Percentiles rank a stretch among this genome's conserved stretches.
phyloP scores from a whole-genome alignment of 768 basidiomycete genomes.

The Hemileccinum rubropunctum region DNA sequence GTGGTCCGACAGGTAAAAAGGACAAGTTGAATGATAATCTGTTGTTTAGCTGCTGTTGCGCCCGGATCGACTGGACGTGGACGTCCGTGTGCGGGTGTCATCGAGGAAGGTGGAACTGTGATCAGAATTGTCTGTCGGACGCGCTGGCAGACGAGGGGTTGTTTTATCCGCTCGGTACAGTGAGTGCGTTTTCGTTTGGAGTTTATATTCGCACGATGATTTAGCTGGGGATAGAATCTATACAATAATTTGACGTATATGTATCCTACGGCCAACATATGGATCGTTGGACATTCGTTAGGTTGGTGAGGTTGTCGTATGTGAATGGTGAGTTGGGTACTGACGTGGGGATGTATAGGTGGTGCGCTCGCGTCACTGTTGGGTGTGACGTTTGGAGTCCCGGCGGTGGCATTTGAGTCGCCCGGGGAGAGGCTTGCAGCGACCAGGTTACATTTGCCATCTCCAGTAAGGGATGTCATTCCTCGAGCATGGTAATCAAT shows the following conservation, averaged over 20 bases:
- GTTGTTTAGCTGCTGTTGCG: conserved; percentile 94
- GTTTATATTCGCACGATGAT: not conserved
- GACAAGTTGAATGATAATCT: conserved; percentile 95
- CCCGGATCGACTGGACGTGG: conserved; percentile 90
- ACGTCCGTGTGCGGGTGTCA: conserved; percentile 91
- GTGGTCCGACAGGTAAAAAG: conserved; percentile 83
- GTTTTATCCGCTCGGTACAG: conserved; percentile 89
- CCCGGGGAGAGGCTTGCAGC: conserved; percentile 87
- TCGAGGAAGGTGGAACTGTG: conserved; percentile 75
- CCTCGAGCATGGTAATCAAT: not conserved
- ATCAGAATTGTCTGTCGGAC: conserved; percentile 72
- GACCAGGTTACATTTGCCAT: conserved; percentile 77
- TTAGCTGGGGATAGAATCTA: conserved; percentile 56
- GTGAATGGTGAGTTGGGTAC: not conserved
- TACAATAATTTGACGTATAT: conserved; percentile 93
- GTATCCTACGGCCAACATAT: conserved; percentile 89
- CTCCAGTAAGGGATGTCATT: conserved; percentile 53
- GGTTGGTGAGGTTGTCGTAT: conserved; percentile 41
- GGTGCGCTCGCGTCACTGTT: conserved; percentile 78
- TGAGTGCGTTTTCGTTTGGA: conserved; percentile 37
- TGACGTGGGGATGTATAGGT: conserved; percentile 32
- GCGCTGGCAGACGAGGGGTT: conserved; percentile 75
- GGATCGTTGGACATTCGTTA: conserved; percentile 78
- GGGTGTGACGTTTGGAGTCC: conserved; percentile 85
- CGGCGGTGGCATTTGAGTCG: conserved; percentile 85